Base-by-base conservation (phyloP, 164 flowering plant genomes). In the Vitis cinerea region DNA sequence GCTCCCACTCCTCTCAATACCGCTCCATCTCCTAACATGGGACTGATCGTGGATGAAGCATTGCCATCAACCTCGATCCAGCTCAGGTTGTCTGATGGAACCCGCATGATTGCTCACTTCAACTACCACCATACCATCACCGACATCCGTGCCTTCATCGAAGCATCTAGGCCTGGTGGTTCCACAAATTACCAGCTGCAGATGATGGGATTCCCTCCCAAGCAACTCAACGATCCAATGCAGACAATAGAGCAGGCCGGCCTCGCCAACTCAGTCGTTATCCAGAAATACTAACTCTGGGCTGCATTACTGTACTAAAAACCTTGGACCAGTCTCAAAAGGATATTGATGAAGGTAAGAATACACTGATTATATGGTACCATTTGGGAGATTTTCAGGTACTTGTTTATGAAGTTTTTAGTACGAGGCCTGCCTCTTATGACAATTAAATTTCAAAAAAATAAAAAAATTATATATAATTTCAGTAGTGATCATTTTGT, bases 201-300 rank as follows among this genome's bases (percentile, higher is more conserved):
- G 81, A 70, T 89, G 4, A 84, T 93, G 75, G 97, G 97, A 1
- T 96, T 93, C 73, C 99, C 99, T 72, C 98, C 98, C 50, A 96
- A 90, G 81, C 86, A 68, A 54, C 94, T 95, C 29, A 74, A 78
- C 4, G 97, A 93, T 78, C 79, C 68, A 8, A 70, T 71, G 17
- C 91, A 91, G 86, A 93, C 97, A 8, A 88, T 95, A 58, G 90
- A 90, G 79, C 82, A 91, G 75, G 93, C 98, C 0, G 98, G 92
- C 50, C 90, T 95, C 50, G 87, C 91, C 56, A 93, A 92, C 77
- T 93, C 99, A 0, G 99, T 93, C 50, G 81, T 95, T 10, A 84
- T 95, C 71, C 98, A 93, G 86, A 91, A 90, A 73, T 74, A 77
- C 59, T 88, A 78, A 73, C 51, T 17, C 37, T 60, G 23, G 30